Conservation (phyloP, 2,329 filamentous ascomycete species). For the Nothomitra cinnamomea region DNA sequence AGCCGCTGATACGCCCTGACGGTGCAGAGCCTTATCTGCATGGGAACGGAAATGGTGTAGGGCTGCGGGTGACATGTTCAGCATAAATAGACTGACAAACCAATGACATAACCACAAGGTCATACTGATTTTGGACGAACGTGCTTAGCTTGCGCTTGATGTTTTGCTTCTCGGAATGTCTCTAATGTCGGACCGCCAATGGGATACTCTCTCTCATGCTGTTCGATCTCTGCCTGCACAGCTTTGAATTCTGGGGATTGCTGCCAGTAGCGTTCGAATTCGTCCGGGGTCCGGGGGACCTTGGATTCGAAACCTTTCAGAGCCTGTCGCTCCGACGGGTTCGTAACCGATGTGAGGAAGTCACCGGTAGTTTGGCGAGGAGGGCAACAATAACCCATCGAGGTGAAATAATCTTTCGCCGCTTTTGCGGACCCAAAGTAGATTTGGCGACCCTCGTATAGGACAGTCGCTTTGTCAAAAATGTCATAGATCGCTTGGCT, state of each 20-base stretch:
- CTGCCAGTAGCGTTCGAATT: constrained; percentile 40
- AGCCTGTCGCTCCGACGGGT: constrained; percentile 39
- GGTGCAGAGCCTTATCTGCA: no score
- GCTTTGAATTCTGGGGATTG: constrained; percentile 18
- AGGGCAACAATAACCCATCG: constrained; percentile 52
- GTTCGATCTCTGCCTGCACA: constrained; percentile 26
- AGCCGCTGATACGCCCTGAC: no score
- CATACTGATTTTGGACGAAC: constrained; percentile 37
- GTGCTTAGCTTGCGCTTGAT: constrained; percentile 33
- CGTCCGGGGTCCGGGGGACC: constrained; percentile 51
- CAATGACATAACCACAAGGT: no score
- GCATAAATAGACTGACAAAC: no score
- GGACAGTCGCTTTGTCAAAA: constrained; percentile 58
- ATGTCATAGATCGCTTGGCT: constrained; percentile 36
- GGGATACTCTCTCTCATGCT: constrained; percentile 26
- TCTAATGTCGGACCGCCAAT: constrained; percentile 24
- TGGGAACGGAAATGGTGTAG: no score
- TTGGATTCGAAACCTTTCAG: constrained; percentile 40
- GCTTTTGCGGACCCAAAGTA: constrained; percentile 48
- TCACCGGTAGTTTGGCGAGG: constrained; percentile 50
- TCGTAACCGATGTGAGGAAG: constrained; percentile 53
- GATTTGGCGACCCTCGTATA: constrained; percentile 64
- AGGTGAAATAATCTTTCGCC: constrained; percentile 49
- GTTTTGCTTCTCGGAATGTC: constrained; percentile 31
- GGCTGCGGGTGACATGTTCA: no score